phyloP scores from a whole-genome alignment of 1,284 basidiomycete genomes.

The Laetiporus sulphureus region DNA sequence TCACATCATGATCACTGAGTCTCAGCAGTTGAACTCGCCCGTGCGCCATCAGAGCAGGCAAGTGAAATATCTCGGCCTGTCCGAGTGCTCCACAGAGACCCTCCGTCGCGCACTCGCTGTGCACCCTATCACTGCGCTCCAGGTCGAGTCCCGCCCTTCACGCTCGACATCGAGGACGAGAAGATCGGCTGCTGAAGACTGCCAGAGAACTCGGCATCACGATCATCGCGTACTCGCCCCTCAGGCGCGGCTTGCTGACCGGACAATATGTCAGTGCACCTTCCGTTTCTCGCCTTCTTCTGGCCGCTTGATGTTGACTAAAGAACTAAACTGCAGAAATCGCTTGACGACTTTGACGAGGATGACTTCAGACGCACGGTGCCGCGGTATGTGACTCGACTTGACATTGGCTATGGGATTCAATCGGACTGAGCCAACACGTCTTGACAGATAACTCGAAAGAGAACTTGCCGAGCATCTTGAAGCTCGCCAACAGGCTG shows the following conservation, averaged over 20 bases:
- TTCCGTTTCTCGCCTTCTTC: neutral
- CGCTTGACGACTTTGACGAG: constrained; percentile 42
- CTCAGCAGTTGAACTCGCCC: neutral
- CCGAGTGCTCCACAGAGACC: constrained; percentile 49
- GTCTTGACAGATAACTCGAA: too few species aligned
- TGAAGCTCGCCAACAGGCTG: constrained; percentile 33
- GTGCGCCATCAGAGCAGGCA: constrained; percentile 36
- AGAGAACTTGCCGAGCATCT: constrained; percentile 39
- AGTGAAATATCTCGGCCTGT: constrained; percentile 56
- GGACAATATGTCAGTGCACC: constrained; percentile 37
- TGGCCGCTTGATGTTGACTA: too few species aligned
- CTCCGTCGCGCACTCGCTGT: constrained; percentile 57
- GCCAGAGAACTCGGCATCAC: constrained; percentile 46
- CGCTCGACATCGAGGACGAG: constrained; percentile 42
- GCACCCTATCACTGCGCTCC: constrained; percentile 53
- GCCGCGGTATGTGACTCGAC: constrained; percentile 35
- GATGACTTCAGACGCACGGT: constrained; percentile 36
- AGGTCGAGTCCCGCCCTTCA: constrained; percentile 63
- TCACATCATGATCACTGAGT: neutral
- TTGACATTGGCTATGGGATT: too few species aligned
- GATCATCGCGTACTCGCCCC: constrained; percentile 54
- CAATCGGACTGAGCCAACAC: too few species aligned
- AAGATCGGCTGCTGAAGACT: constrained; percentile 40
- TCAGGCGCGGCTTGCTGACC: constrained; percentile 57
- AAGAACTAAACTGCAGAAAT: constrained; percentile 27